These are phyloP conservation scores for Grosmannia huntii DNA, from an alignment of 2,329 filamentous ascomycete species.

Conservation along the genomic window DNA sequence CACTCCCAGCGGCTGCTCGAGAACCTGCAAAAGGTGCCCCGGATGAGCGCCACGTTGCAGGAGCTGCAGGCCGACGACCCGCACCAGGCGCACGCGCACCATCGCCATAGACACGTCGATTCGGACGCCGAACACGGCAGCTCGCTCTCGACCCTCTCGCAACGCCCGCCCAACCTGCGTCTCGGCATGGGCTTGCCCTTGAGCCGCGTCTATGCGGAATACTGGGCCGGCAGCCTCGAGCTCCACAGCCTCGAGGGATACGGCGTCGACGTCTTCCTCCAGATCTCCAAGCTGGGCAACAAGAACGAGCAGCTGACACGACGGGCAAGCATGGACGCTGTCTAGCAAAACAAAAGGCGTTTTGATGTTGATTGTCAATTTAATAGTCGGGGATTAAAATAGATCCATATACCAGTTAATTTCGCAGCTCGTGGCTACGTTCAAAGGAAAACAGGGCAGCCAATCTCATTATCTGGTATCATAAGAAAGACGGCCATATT, in stretches of 20 bases:
- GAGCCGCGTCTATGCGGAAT: slow-evolving; percentile 90
- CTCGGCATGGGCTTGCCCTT: slow-evolving; percentile 89
- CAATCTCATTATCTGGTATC: slow-evolving; percentile 35
- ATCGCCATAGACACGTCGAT: background rate
- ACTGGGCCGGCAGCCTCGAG: slow-evolving; percentile 89
- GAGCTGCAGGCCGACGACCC: slow-evolving; percentile 49
- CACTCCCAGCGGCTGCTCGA: slow-evolving; percentile 64
- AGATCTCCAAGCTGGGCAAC: slow-evolving; percentile 92
- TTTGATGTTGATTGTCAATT: background rate
- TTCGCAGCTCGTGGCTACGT: background rate
- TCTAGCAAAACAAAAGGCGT: slow-evolving; percentile 28
- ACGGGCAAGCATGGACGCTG: slow-evolving; percentile 63
- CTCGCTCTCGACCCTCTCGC: slow-evolving; percentile 69
- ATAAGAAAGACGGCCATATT: slow-evolving; percentile 33
- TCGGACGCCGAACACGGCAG: slow-evolving; percentile 21
- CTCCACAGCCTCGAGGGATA: slow-evolving; percentile 91
- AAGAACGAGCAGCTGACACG: slow-evolving; percentile 91
- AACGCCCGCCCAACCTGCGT: slow-evolving; percentile 71
- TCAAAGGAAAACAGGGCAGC: slow-evolving; percentile 13
- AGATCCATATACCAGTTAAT: background rate
- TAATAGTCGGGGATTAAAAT: background rate
- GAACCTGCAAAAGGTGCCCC: slow-evolving; percentile 76
- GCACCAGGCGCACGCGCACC: background rate
- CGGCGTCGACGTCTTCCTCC: slow-evolving; percentile 87
- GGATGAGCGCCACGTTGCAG: slow-evolving; percentile 86